Evolutionary conservation across 1,284 basidiomycete genomes (phyloP), one percentile per base, ranked within the genome.

Genomic region (Schizophyllum amplum): DNA sequence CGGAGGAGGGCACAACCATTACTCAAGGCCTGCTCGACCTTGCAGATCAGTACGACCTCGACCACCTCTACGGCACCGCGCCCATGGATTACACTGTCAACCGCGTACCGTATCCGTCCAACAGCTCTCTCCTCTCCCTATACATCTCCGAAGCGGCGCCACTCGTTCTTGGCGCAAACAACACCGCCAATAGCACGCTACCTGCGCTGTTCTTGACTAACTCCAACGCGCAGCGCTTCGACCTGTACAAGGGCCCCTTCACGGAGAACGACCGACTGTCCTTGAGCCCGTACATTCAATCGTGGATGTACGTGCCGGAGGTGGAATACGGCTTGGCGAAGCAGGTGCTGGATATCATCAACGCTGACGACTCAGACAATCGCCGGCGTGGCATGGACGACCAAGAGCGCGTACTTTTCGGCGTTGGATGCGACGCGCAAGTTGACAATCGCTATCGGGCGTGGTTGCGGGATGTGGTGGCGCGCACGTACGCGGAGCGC

Each of bases 201-300:
- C 81, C 86, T n/a, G 84, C 80, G 61, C 70, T 90, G 58, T 82
- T 90, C 67, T 80, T 93, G 60, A 75, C 78, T 54, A 87, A 92
- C 69, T 82, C 86, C 1, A 91, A 86, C 17, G 83, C 77, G n/a
- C 77, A 86, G 64, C 81, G 91, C 52, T 92, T 86, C 71, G 84
- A 91, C 64, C 68, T 94, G 49, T 82, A 80, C 65, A 60, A 74
- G 1, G 90, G 90, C 1, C 61, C 80, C 0, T 59, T 62, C 27
- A 61, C 59, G 1, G 55, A 55, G 57, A 59, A 62, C 53, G 61
- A 61, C 56, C 50, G 57, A 55, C 49, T 59, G 26, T 61, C 61
- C 7, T 54, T 51, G 21, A 54, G 52, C 42, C 60, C 61, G 21
- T 62, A 61, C 33, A 54, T 61, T 5, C 59, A 62, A 47, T 3